Evolutionary conservation across 192 early-diverging fungal species (phyloP).

Genomic region (Coemansia reversa): DNA sequence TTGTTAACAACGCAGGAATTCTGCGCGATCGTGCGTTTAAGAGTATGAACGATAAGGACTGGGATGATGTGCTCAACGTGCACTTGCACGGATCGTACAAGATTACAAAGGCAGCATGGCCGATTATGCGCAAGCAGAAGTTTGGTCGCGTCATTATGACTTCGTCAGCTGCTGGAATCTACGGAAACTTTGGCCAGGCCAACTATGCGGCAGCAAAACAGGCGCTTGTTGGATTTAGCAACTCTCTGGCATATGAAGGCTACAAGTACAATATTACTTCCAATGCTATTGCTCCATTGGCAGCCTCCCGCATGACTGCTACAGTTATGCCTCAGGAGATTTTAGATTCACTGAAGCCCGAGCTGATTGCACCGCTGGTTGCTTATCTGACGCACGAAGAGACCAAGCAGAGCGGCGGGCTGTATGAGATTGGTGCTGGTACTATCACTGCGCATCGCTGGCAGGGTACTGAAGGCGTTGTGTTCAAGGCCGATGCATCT

Average conservation of each 20-base stretch:
- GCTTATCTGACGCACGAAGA: slow-evolving; percentile 90
- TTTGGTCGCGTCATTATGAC: slow-evolving; percentile 91
- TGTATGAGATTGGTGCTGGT: slow-evolving; percentile 95
- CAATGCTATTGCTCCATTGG: slow-evolving; percentile 96
- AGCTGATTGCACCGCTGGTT: slow-evolving; percentile 94
- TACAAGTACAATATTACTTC: slow-evolving; percentile 88
- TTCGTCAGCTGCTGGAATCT: slow-evolving; percentile 96
- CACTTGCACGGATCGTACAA: slow-evolving; percentile 95
- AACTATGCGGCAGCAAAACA: slow-evolving; percentile 79
- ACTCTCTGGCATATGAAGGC: slow-evolving; percentile 92
- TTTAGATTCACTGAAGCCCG: slow-evolving; percentile 92
- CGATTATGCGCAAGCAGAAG: slow-evolving; percentile 92
- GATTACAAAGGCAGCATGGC: slow-evolving; percentile 97
- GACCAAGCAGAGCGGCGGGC: slow-evolving; percentile 74
- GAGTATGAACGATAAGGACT: slow-evolving; percentile 96
- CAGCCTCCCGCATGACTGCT: slow-evolving; percentile 96
- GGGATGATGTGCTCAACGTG: slow-evolving; percentile 90
- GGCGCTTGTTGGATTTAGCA: slow-evolving; percentile 87
- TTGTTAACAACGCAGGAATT: slow-evolving; percentile 99
- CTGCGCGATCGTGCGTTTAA: slow-evolving; percentile 96
- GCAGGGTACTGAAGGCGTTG: slow-evolving; percentile 82
- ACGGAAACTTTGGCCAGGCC: slow-evolving; percentile 96
- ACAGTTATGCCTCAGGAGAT: slow-evolving; percentile 95
- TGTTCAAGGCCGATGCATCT: slow-evolving; percentile 85
- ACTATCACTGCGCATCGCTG: slow-evolving; percentile 89